Evolutionary conservation across 257 asterid genomes (phyloP), one percentile per base, ranked within the genome.

Genomic region (Solanum virginianum): DNA sequence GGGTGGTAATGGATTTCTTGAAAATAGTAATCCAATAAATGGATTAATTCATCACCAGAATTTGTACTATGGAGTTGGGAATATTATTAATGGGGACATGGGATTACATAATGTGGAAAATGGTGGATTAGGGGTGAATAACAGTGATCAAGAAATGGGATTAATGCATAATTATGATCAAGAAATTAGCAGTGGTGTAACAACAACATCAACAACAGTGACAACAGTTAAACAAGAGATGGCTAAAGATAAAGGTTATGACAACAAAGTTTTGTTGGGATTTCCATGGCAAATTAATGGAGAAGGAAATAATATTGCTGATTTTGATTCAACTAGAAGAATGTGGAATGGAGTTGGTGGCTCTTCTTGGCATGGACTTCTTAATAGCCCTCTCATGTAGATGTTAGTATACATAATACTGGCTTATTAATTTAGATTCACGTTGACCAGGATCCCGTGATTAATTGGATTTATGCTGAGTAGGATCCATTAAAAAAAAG

Each of bases 331-430:
- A 18, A 87, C 88, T 15, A 88, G 92, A 57, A 86, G 86, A 10
- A 90, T 88, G 87, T 86, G 97, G 93, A 92, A 90, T 84, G 75
- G 75, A 4, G 47, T 82, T 82, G 94, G 93, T 72, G 92, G 93
- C 4, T 62, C 94, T 22, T 86, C 97, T 82, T 95, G 98, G 98
- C 98, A 95, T 54, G 99, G 97, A 20, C 98, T 95, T 75, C 89
- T 95, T 51, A 94, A 95, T 70, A 93, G 97, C 75, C 94, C 98
- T 84, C 94, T 95, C 55, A 90, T 91, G 94, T 95, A 91, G 87
- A 77, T 55, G 11, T n/a, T 51, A 53, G 16, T 24, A 60, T 36
- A 5, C 6, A 36, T 4, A 36, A 36, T 41, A 20, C 26, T 59
- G 16, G n/a, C 22, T 14, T 43, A 75, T 24, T 75, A 75, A 75